Conservation (phyloP, 495 filamentous ascomycete genomes). For the Podospora sp. region DNA sequence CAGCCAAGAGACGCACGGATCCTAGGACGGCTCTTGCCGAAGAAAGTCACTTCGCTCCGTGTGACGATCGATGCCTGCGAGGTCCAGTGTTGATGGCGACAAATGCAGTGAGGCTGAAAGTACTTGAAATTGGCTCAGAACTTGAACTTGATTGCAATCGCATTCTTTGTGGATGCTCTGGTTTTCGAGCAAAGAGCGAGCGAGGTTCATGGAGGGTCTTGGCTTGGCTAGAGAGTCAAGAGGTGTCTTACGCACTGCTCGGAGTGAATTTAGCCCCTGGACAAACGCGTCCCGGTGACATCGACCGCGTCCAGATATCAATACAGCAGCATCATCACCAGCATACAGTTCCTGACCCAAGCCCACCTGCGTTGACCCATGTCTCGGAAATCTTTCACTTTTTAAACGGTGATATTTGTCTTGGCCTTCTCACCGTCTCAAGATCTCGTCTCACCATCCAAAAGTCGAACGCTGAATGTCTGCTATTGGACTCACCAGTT, state of each 20-base stretch:
- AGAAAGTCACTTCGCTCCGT: background rate
- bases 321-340: background rate
- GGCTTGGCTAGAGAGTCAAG: background rate
- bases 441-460: no score
- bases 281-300: background rate
- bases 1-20: background rate
- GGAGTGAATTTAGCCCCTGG: background rate
- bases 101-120: background rate
- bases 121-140: background rate
- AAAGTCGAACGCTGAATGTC: no score
- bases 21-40: background rate
- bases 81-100: background rate
- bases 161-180: no score
- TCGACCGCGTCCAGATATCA: background rate
- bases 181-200: no score
- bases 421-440: no score
- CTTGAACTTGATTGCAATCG: no score
- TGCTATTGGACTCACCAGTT: background rate
- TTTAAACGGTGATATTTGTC: no score
- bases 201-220: background rate
- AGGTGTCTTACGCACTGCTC: background rate
- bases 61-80: background rate
- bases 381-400: no score
- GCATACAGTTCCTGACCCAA: background rate
- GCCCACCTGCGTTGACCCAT: background rate